phyloP scores from a whole-genome alignment of 306 rosid genomes.

The Pterocarpus macrocarpus region DNA sequence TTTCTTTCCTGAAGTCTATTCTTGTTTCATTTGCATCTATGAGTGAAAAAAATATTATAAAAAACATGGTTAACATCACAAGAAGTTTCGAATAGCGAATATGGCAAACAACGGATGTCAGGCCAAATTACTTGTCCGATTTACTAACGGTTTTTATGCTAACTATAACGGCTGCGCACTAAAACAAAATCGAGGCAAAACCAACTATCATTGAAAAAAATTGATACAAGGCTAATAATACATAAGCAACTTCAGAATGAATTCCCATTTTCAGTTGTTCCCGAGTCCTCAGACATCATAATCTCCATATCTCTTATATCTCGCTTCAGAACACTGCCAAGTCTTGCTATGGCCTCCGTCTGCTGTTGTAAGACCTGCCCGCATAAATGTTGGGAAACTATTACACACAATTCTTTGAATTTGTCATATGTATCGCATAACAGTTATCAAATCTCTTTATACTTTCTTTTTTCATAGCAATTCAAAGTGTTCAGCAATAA shows the following conservation, averaged over 20 bases:
- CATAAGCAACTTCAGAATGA: conserved; percentile 33
- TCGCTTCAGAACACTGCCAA: conserved; percentile 89
- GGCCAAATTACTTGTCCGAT: not conserved
- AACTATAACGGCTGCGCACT: not conserved
- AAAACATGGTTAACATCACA: not conserved
- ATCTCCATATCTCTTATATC: conserved; percentile 91
- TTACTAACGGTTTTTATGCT: not conserved
- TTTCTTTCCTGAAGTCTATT: too few relatives aligned
- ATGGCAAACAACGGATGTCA: not conserved
- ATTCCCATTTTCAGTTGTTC: conserved; percentile 49
- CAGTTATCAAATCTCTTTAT: not conserved
- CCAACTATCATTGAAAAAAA: conserved; percentile 7
- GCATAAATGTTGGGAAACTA: conserved; percentile 27
- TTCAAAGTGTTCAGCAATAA: not conserved
- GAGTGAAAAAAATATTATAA: too few relatives aligned
- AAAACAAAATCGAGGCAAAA: not conserved
- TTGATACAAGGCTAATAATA: not conserved
- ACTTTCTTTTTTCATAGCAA: not conserved
- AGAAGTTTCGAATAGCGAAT: not conserved
- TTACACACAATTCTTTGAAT: conserved; percentile 3
- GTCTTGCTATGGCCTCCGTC: conserved; percentile 93
- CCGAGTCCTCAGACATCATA: conserved; percentile 76
- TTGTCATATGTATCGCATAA: not conserved
- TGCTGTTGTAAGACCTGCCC: conserved; percentile 93
- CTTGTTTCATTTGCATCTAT: too few relatives aligned